Base-by-base conservation (phyloP, 495 filamentous ascomycete species). In the Penicillium cinerascens region DNA sequence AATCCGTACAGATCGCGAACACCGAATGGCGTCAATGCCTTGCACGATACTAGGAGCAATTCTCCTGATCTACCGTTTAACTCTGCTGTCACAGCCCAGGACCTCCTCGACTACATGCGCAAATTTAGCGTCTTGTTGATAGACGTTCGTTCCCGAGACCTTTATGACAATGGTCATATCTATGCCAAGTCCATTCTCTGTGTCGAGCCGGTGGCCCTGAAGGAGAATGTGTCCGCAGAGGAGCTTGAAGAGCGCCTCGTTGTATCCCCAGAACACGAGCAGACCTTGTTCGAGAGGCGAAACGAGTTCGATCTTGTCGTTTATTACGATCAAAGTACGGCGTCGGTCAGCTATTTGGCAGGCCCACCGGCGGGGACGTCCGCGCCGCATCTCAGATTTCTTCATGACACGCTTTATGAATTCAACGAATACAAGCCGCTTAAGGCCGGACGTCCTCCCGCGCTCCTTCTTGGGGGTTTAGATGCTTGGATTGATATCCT, bases 161-260 rank as follows among this genome's bases (percentile, higher is more conserved):
- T 88, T 27, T 99, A 87, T 63, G 91, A 97, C 56, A 73, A 80
- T 35, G 93, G 93, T 1, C 95, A 99, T 60, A 89, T 99, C 38
- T 85, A 83, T 72, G 83, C 85, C 8, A 81, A 82, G 45, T 87
- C 81, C 8, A 86, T 92, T 27, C 87, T 97, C 39, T 97, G 92
- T 68, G 78, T 97, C 44, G 93, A 99, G 60, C 90, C 92, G n/a
- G 82, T 91, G 36, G 80, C 80, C 13, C 65, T 89, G 51, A 80
- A 86, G 45, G 76, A 81, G 36, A 86, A 90, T 40, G 87, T 95
- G 39, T 96, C 92, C 0, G 92, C 89, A 9, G 87, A 91, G 44
- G 82, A 97, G 47, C 79, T 99, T 15, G 83, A 82, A 49, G 88
- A 96, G 46, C 85, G 86, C 25, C 79, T 97, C 51, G 80, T 96